A percentile compares a stretch with the other conserved stretches of the same genome.
These are phyloP conservation scores for Westerdykella ornata DNA, from an alignment of 2,329 filamentous ascomycete species.

Conservation along the genomic window DNA sequence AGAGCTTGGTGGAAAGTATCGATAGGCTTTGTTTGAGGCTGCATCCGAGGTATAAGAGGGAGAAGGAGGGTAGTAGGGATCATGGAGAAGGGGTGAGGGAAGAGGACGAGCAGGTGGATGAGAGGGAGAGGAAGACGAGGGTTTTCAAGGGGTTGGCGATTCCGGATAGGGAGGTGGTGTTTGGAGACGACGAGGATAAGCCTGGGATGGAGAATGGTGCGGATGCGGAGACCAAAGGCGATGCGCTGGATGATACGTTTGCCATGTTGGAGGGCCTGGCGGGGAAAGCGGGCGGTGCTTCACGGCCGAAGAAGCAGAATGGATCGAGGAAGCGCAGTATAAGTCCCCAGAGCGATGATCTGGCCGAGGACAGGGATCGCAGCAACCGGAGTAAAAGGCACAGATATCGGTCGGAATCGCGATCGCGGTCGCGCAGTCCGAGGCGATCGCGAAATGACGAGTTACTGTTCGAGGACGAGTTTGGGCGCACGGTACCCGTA, in stretches of 20 bases:
- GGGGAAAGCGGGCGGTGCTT: constrained; percentile 29
- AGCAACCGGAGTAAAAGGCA: constrained; percentile 37
- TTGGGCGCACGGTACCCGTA: constrained; percentile 43
- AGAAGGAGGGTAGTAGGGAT: constrained; percentile 9
- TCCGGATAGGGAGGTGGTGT: constrained; percentile 63
- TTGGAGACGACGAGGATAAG: constrained; percentile 45
- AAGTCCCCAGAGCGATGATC: constrained; percentile 47
- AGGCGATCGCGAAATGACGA: constrained; percentile 42
- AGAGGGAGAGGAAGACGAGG: constrained; percentile 65
- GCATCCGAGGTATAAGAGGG: constrained; percentile 79
- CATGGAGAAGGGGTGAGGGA: constrained; percentile 22
- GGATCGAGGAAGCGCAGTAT: constrained; percentile 53
- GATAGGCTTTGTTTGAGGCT: constrained; percentile 82
- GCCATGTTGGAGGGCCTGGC: constrained; percentile 84
- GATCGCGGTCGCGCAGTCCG: constrained; percentile 45
- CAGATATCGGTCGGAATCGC: constrained; percentile 45
- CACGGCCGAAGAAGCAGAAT: constrained; percentile 38
- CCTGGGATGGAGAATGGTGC: constrained; percentile 16
- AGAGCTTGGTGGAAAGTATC: constrained; percentile 82
- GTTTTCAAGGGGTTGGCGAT: constrained; percentile 88
- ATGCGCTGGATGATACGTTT: constrained; percentile 86
- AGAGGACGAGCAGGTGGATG: constrained; percentile 47
- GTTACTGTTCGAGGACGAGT: constrained; percentile 54
- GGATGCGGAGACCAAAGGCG: constrained; percentile 45
- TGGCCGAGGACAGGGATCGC: constrained; percentile 34